Conservation (phyloP, 148 eudicot genomes). For the Camellia japonica region DNA sequence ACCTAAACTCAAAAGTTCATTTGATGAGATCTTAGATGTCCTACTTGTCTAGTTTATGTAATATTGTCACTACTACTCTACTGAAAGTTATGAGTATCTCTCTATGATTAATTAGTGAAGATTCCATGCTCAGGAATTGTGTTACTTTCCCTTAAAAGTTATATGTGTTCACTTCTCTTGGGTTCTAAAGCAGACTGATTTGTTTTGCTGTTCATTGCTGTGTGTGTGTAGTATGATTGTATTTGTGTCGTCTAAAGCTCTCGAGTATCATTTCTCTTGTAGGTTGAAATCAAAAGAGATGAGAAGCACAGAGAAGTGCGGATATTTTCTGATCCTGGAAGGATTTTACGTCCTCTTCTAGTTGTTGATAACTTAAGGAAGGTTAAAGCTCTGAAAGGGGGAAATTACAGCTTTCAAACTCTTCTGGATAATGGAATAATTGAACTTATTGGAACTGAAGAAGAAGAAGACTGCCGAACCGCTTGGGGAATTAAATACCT, state of each 20-base stretch:
- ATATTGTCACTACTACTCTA: too few species aligned
- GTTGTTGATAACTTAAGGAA: constrained; percentile 67
- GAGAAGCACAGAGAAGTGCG: constrained; percentile 64
- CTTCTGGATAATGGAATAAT: constrained; percentile 71
- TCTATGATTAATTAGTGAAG: too few species aligned
- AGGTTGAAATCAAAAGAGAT: constrained; percentile 85
- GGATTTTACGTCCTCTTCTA: constrained; percentile 78
- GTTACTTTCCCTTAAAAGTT: too few species aligned
- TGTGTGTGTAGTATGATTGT: background rate
- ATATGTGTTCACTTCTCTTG: too few species aligned
- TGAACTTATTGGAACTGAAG: constrained; percentile 80
- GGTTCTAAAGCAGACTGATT: too few species aligned
- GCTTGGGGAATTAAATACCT: constrained; percentile 82
- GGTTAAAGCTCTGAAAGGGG: constrained; percentile 61
- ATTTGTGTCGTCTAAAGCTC: background rate
- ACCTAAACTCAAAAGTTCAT: background rate
- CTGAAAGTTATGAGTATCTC: background rate
- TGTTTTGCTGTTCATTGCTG: too few species aligned
- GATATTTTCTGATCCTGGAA: constrained; percentile 83
- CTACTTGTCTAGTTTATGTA: background rate
- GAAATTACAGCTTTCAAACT: constrained; percentile 49
- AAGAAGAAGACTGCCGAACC: constrained; percentile 82
- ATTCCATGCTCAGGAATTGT: too few species aligned
- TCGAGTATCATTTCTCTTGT: background rate
- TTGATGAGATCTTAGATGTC: background rate